These are phyloP conservation scores for Solanum chacoense DNA, from an alignment of 305 asterid genomes.

Conservation along the genomic window DNA sequence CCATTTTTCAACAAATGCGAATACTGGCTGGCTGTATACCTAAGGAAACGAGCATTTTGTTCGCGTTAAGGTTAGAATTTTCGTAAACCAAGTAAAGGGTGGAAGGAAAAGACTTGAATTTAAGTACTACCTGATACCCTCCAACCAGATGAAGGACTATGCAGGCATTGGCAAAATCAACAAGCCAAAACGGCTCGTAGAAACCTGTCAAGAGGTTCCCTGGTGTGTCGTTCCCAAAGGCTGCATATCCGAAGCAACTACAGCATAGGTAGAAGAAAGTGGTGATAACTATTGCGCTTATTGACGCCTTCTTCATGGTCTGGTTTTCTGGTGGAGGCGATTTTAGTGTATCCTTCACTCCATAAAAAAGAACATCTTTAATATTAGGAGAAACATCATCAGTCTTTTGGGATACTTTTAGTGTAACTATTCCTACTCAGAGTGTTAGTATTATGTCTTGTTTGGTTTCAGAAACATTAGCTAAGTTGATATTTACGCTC, in stretches of 20 bases:
- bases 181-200: constrained; percentile 60
- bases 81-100: background rate
- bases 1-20: constrained; percentile 42
- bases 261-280: constrained; percentile 58
- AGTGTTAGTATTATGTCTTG: background rate
- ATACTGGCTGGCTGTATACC: constrained; percentile 55
- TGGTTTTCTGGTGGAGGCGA: constrained; percentile 58
- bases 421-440: background rate
- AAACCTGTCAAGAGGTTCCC: constrained; percentile 61
- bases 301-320: constrained; percentile 63
- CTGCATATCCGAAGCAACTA: constrained; percentile 72
- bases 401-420: background rate
- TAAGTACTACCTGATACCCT: constrained; percentile 52
- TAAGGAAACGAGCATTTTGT: background rate
- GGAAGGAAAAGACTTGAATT: background rate
- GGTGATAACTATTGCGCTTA: constrained; percentile 34
- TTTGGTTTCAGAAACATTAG: background rate
- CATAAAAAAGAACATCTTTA: background rate
- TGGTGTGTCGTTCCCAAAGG: constrained; percentile 63
- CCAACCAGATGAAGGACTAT: constrained; percentile 61
- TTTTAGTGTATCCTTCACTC: constrained; percentile 56
- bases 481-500: background rate
- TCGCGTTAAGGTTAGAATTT: background rate
- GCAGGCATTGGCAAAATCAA: constrained; percentile 56
- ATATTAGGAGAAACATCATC: background rate